phyloP scores from a whole-genome alignment of 257 asterid genomes.

The Solanum chmielewskii region DNA sequence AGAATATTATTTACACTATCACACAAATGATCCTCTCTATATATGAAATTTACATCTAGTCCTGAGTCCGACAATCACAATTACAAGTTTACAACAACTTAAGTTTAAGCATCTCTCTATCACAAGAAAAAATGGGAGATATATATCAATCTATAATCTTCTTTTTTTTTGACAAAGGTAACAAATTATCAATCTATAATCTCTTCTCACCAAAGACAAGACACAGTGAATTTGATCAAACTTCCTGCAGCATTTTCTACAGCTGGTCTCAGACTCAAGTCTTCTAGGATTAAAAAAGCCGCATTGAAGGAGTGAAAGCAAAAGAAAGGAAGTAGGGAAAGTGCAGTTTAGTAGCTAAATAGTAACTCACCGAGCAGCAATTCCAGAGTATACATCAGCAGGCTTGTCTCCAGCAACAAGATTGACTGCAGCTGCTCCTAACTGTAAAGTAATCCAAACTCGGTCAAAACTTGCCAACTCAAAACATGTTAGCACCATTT shows the following conservation, averaged over 20 bases:
- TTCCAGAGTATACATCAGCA: constrained; percentile 96
- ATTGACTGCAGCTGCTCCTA: constrained; percentile 97
- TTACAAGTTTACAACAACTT: not conserved
- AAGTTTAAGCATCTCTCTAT: not conserved
- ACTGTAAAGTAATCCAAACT: constrained; percentile 28
- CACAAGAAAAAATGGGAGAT: not conserved
- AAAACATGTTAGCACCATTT: not conserved
- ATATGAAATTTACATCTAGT: not conserved
- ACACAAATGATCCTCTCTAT: not conserved
- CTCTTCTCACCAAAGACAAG: not conserved
- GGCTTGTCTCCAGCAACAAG: constrained; percentile 90
- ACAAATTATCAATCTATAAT: not conserved
- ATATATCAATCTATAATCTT: not conserved
- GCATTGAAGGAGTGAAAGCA: not conserved
- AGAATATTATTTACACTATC: not conserved
- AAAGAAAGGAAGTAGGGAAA: not conserved
- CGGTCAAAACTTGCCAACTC: not conserved
- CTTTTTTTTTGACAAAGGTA: too few relatives aligned
- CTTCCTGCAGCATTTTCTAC: not conserved
- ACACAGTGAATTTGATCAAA: not conserved
- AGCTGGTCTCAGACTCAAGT: not conserved
- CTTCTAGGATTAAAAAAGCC: not conserved
- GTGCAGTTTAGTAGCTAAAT: not conserved
- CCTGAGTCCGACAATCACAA: not conserved
- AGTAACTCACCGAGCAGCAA: constrained; percentile 73